Percentiles rank a stretch among this genome's conserved stretches.
phyloP scores from a whole-genome alignment of 805 yeast genomes.

The Lachancea sp. region DNA sequence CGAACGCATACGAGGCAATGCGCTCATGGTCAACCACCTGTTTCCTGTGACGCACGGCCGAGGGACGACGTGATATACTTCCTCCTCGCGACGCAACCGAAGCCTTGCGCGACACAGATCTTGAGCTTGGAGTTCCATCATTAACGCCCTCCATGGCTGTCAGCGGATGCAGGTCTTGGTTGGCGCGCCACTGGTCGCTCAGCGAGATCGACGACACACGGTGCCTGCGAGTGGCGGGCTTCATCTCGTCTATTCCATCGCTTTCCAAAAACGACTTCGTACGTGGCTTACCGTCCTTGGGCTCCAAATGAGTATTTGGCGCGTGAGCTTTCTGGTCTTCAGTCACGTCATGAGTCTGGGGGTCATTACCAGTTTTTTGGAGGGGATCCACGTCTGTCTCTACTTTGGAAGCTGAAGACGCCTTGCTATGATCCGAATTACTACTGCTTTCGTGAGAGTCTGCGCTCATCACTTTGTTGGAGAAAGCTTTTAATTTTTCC shows the following conservation, averaged over 20 bases:
- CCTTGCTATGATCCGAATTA: constrained; percentile 2
- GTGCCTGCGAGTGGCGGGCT: constrained; percentile 55
- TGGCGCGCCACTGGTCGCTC: constrained; percentile 56
- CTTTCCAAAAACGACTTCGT: constrained; percentile 54
- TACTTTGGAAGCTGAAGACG: not conserved
- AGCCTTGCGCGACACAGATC: constrained; percentile 8
- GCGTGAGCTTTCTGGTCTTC: constrained; percentile 8
- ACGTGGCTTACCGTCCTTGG: constrained; percentile 18
- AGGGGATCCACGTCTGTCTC: constrained; percentile 8
- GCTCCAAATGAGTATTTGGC: constrained; percentile 7
- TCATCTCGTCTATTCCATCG: constrained; percentile 64
- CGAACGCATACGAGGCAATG: constrained; percentile 80
- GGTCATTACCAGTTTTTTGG: constrained; percentile 9
- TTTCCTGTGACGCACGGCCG: constrained; percentile 28
- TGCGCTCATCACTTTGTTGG: constrained; percentile 10
- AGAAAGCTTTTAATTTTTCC: constrained; percentile 13
- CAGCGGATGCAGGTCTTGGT: constrained; percentile 26
- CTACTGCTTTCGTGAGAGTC: not conserved
- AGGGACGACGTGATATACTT: constrained; percentile 4
- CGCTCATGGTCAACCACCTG: constrained; percentile 59
- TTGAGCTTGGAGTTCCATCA: constrained; percentile 12
- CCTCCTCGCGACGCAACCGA: constrained; percentile 6
- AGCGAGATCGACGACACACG: constrained; percentile 61
- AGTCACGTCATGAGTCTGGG: not conserved
- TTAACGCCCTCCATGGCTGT: constrained; percentile 18